These are phyloP conservation scores for Pythium rishiriense DNA, from an alignment of 352 stramenopile species.

Conservation along the genomic window DNA sequence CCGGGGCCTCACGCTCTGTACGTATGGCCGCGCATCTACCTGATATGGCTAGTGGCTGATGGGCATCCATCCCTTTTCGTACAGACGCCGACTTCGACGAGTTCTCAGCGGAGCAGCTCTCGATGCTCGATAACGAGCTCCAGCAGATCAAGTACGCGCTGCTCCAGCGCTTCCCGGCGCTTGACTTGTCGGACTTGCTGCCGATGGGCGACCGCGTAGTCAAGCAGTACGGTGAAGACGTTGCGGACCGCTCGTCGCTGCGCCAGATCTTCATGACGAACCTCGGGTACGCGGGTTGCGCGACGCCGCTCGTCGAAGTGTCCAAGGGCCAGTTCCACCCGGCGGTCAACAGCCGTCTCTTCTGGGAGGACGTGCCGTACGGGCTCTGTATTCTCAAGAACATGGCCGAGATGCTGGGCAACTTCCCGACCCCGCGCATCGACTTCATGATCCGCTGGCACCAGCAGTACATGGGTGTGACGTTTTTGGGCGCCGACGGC, in stretches of 20 bases:
- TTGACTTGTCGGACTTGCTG: conserved; percentile 90
- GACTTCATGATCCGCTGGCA: conserved; percentile 95
- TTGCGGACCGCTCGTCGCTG: conserved; percentile 84
- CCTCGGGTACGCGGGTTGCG: conserved; percentile 88
- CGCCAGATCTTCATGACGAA: conserved; percentile 92
- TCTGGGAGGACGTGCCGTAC: conserved; percentile 94
- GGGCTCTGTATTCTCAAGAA: conserved; percentile 93
- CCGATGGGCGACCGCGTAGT: conserved; percentile 90
- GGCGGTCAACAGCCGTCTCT: conserved; percentile 84
- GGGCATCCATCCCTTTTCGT: not conserved
- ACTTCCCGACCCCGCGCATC: conserved; percentile 91
- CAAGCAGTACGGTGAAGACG: conserved; percentile 92
- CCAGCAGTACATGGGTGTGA: conserved; percentile 90
- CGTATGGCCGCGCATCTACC: too few species aligned
- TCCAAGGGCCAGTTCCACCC: conserved; percentile 74
- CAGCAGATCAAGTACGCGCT: conserved; percentile 91
- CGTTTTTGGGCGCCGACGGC: conserved; percentile 84
- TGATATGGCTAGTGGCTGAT: too few species aligned
- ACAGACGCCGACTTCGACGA: conserved; percentile 92
- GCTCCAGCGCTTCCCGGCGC: conserved; percentile 87
- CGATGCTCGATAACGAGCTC: conserved; percentile 93
- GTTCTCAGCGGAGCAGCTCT: conserved; percentile 90
- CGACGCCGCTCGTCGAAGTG: conserved; percentile 86
- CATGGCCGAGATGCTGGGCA: conserved; percentile 91
- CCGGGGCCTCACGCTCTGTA: conserved; percentile 88